Evolutionary conservation across 2,329 filamentous ascomycete genomes (phyloP), one percentile per base, ranked within the genome.

Genomic region (Aureobasidium sp.): DNA sequence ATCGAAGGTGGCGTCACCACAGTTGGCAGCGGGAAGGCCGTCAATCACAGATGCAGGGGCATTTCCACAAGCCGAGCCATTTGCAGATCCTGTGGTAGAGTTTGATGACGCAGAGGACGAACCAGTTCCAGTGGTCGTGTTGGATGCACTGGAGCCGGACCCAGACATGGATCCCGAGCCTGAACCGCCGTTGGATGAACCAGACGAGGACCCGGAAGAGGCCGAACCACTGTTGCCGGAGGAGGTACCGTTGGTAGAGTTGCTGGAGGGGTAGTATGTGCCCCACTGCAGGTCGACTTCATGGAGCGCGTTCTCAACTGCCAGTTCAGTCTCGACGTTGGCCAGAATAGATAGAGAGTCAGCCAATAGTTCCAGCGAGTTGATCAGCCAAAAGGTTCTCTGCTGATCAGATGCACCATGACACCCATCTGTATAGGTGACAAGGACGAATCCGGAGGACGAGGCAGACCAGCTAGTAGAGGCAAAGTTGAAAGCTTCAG

Each of bases 1-100:
- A 14, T 62, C 59, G 14, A 62, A 62, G 14, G n/a, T 53, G 5
- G 48, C 20, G 25, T 60, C 56, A 60, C 56, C 56, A 60, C 56
- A 60, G 36, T 60, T 39, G 5, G 34, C 34, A 4, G 56, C 56
- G 9, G 56, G 56, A 9, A 60, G 22, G 2, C 56, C 56, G 41
- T 60, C 56, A 22, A 60, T 51, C n/a, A 41, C 15, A 22, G 34
- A 22, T n/a, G 56, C 31, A 9, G 56, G 56, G 12, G 56, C 56
- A 39, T 22, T 31, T 2, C 56, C 56, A 41, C 56, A 60, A 11
- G 34, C n/a, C 11, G 56, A 49, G 7, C 57, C 57, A 9, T 51
- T 41, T 2, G 34, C 15, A n/a, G 57, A 42, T 5, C 27, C n/a
- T 29, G 36, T 48, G 11, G 56, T 47, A 17, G 42, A 12, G 22